Percentiles rank a stretch among this genome's conserved stretches.
Conservation (phyloP, 257 asterid species). For the Lavandula angustifolia region DNA sequence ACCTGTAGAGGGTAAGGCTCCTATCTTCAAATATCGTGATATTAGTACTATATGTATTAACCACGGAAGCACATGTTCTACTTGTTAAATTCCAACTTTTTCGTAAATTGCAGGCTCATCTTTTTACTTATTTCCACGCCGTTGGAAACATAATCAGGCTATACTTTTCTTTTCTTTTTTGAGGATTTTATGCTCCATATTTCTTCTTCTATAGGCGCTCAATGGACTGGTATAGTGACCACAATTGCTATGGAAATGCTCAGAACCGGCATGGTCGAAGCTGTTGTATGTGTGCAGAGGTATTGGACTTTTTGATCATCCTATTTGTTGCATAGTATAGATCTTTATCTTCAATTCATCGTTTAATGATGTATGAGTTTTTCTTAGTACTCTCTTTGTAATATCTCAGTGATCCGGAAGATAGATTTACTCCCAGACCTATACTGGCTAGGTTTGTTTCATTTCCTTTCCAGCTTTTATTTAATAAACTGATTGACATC, state of each 20-base stretch:
- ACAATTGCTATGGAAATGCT: slow-evolving; percentile 98
- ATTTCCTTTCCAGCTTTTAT: slow-evolving; percentile 17
- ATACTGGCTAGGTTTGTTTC: slow-evolving; percentile 77
- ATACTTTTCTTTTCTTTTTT: neutral
- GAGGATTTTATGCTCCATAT: slow-evolving; percentile 26
- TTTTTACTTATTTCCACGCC: neutral
- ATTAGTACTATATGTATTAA: neutral
- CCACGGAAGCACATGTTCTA: neutral
- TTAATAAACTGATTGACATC: slow-evolving; percentile 17
- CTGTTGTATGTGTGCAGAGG: slow-evolving; percentile 98
- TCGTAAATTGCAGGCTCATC: neutral
- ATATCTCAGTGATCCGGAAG: slow-evolving; percentile 85
- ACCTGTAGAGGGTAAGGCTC: slow-evolving; percentile 79
- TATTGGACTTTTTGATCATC: slow-evolving; percentile 29
- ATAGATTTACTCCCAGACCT: slow-evolving; percentile 90
- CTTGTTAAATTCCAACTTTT: neutral
- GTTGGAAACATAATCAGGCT: neutral
- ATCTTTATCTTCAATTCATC: slow-evolving; percentile 12
- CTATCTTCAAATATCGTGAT: slow-evolving; percentile 4
- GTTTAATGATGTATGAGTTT: slow-evolving; percentile 11
- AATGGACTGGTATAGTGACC: slow-evolving; percentile 99
- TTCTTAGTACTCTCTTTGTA: slow-evolving; percentile 25
- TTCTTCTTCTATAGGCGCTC: slow-evolving; percentile 68
- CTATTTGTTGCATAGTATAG: slow-evolving; percentile 14
- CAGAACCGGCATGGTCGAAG: slow-evolving; percentile 89